A percentile compares a stretch with the other conserved stretches of the same genome.
These are phyloP conservation scores for Stylonectria norvegica DNA, from an alignment of 2,329 filamentous ascomycete species.

Conservation along the genomic window DNA sequence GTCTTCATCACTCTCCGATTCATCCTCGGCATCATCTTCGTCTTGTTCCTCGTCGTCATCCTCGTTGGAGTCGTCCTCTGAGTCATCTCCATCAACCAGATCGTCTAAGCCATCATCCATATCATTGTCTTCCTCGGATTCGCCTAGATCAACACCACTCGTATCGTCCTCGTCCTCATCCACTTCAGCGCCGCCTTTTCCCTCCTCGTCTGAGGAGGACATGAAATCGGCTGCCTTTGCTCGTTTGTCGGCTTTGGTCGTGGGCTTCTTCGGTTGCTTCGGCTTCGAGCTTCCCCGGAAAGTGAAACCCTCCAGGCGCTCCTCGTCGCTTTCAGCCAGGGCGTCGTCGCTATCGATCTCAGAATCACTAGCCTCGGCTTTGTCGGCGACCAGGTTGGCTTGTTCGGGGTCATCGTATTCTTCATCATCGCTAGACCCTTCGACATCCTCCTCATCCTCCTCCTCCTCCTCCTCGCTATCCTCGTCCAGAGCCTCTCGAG, in stretches of 20 bases:
- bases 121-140: slow-evolving; percentile 37
- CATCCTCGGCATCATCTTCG: slow-evolving; percentile 37
- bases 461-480: slow-evolving; percentile 53
- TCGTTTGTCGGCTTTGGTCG: slow-evolving; percentile 37
- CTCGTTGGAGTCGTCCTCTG: slow-evolving; percentile 35
- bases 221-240: slow-evolving; percentile 58
- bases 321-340: slow-evolving; percentile 80
- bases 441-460: slow-evolving; percentile 43
- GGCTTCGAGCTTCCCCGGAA: slow-evolving; percentile 59
- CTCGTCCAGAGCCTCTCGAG: slow-evolving; percentile 61
- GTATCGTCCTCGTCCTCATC: slow-evolving; percentile 35
- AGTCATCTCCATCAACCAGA: slow-evolving; percentile 33
- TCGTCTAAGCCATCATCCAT: slow-evolving; percentile 37
- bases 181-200: slow-evolving; percentile 29
- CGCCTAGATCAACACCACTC: slow-evolving; percentile 36
- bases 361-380: slow-evolving; percentile 49
- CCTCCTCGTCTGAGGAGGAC: slow-evolving; percentile 43
- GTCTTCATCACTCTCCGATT: slow-evolving; percentile 36
- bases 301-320: slow-evolving; percentile 71
- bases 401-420: slow-evolving; percentile 56
- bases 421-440: slow-evolving; percentile 45
- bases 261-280: slow-evolving; percentile 30
- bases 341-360: slow-evolving; percentile 66
- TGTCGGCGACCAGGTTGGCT: slow-evolving; percentile 52
- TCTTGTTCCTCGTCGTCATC: slow-evolving; percentile 34